Base-by-base conservation (phyloP, 306 rosid species). In the Canavalia ensiformis region DNA sequence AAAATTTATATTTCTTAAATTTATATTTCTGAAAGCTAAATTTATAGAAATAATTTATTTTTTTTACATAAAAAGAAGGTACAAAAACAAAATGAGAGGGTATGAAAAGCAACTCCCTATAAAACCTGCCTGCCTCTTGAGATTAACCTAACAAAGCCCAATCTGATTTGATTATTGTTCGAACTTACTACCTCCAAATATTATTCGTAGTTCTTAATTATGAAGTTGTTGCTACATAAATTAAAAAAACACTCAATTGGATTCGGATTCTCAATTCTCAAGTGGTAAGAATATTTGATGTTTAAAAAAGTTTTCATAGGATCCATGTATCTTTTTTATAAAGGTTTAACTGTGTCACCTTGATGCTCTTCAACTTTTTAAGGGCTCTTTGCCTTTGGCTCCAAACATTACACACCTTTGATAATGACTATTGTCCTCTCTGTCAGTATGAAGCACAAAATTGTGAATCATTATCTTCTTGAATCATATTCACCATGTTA, bases 391-490 rank as follows among this genome's bases (percentile, higher is more conserved):
- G 59, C 39, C 54, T 28, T 45, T 58, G 42, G 29, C 78, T 74
- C 55, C 2, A 49, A 76, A 77, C 80, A n/a, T 34, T 41, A 12
- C 46, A 33, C 13, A n/a, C 62, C 31, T 33, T 50, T 37, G 50
- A 35, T 41, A 74, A 74, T 74, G 68, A 28, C 41, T 25, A 42
- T 41, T 30, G 44, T 74, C 42, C 67, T 55, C 68, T 42, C 30
- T 57, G 68, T 11, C 56, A 41, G 41, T 7, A 10, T 10, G 42
- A 57, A 35, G 39, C 77, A 73, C 1, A 73, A 55, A 39, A 39
- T 35, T 56, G 25, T 25, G 10, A 55, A 73, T 39, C 52, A 56
- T 39, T 55, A 39, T 11, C 28, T 12, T 49, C 39, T 35, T 42
- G 35, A 67, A 25, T 25, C 42, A 33, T 34, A 2, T 67, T 1